Percentiles rank a stretch among this genome's conserved stretches.
phyloP scores from a whole-genome alignment of 129 eudicot species.

The Flaveria brownii region DNA sequence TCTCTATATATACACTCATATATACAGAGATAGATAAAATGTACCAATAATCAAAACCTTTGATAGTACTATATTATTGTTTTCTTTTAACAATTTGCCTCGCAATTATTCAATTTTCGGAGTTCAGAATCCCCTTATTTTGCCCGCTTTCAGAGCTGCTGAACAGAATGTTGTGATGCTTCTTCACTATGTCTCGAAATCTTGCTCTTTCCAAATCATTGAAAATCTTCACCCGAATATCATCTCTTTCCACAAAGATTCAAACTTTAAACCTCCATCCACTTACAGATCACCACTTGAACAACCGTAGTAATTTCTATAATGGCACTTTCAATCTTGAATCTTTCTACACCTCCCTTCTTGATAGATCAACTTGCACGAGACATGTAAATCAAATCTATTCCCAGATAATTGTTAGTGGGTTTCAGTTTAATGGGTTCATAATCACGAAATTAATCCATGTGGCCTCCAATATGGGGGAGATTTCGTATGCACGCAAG shows the following conservation, averaged over 20 bases:
- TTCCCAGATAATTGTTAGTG: slow-evolving; percentile 43
- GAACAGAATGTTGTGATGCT: neutral
- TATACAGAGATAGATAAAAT: too few relatives aligned
- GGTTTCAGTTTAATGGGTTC: slow-evolving; percentile 56
- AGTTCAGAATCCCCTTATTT: neutral
- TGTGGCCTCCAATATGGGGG: slow-evolving; percentile 40
- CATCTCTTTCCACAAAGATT: slow-evolving; percentile 14
- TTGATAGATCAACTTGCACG: slow-evolving; percentile 45
- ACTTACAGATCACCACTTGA: slow-evolving; percentile 15
- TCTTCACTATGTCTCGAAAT: slow-evolving; percentile 31
- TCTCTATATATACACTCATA: too few relatives aligned
- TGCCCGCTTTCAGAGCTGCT: neutral
- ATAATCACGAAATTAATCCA: slow-evolving; percentile 63
- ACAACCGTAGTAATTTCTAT: neutral
- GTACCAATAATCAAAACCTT: too few relatives aligned
- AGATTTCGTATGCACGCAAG: slow-evolving; percentile 59
- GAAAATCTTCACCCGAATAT: slow-evolving; percentile 8
- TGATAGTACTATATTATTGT: too few relatives aligned
- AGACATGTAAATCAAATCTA: slow-evolving; percentile 56
- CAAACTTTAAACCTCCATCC: slow-evolving; percentile 22
- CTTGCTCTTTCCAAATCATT: slow-evolving; percentile 20
- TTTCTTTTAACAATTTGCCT: too few relatives aligned
- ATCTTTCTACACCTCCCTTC: slow-evolving; percentile 50
- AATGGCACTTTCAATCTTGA: slow-evolving; percentile 36
- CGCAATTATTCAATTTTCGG: neutral